These are phyloP conservation scores for Quercus parvula DNA, from an alignment of 306 rosid genomes.

Conservation along the genomic window DNA sequence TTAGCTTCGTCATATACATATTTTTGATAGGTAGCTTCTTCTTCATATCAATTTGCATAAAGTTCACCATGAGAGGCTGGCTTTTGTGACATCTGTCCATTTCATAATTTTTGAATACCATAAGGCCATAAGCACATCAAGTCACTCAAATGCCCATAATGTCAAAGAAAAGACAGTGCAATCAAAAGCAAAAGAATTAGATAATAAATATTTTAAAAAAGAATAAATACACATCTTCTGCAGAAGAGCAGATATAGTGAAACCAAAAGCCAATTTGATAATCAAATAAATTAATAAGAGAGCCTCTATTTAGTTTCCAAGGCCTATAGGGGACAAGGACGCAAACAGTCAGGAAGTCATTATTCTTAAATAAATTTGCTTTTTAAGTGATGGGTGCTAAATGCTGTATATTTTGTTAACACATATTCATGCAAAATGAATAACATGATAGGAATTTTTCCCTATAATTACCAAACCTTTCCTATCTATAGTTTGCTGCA, in stretches of 20 bases:
- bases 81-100: too few relatives aligned
- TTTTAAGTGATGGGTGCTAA: background rate
- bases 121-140: too few relatives aligned
- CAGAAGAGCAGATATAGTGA: background rate
- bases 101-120: too few relatives aligned
- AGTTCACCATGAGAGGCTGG: conserved; percentile 42
- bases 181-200: conserved; percentile 13
- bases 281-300: background rate
- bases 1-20: conserved; percentile 75
- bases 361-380: background rate
- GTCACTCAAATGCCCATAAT: too few relatives aligned
- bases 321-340: background rate
- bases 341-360: background rate
- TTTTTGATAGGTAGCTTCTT: too few relatives aligned
- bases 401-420: background rate
- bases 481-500: too few relatives aligned
- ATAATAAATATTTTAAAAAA: background rate
- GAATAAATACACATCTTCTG: background rate
- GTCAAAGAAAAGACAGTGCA: too few relatives aligned
- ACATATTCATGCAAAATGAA: background rate
- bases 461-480: background rate
- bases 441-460: background rate
- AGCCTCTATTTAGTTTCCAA: background rate
- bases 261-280: background rate
- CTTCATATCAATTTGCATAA: conserved; percentile 24